A percentile compares a stretch with the other conserved stretches of the same genome.
Evolutionary conservation across 768 basidiomycete species (phyloP).

Genomic region (Tylopilus felleus): DNA sequence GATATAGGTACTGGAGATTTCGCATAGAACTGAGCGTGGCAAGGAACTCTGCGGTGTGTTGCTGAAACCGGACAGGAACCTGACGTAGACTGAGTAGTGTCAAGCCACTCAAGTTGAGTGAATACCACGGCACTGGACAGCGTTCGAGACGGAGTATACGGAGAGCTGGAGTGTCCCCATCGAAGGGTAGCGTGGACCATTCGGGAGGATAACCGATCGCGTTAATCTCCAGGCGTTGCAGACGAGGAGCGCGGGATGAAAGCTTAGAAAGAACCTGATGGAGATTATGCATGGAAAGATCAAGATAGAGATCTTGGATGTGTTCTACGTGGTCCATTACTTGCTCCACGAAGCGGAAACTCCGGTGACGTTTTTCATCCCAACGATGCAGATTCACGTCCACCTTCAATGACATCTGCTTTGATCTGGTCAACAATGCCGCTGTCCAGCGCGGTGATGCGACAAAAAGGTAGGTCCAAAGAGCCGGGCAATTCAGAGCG

Average conservation of each 20-base stretch:
- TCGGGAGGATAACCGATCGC: neutral
- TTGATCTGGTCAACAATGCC: no score
- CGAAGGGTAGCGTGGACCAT: neutral
- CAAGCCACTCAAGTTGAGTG: neutral
- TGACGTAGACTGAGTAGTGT: neutral
- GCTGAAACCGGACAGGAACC: neutral
- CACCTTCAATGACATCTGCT: no score
- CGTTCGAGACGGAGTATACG: neutral
- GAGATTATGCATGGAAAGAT: no score
- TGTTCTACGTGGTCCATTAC: no score
- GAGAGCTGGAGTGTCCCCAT: neutral
- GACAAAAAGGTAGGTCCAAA: no score
- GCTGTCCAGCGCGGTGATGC: no score
- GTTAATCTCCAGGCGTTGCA: neutral
- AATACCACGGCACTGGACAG: neutral
- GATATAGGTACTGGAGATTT: neutral
- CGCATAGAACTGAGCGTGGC: neutral
- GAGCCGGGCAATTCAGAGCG: no score
- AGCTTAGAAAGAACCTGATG: no score
- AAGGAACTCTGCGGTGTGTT: neutral
- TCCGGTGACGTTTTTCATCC: no score
- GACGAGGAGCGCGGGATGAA: neutral
- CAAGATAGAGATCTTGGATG: no score
- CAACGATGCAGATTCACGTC: no score
- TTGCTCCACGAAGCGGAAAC: no score